Conservation (phyloP, 768 basidiomycete species). For the Lentinula edodes region DNA sequence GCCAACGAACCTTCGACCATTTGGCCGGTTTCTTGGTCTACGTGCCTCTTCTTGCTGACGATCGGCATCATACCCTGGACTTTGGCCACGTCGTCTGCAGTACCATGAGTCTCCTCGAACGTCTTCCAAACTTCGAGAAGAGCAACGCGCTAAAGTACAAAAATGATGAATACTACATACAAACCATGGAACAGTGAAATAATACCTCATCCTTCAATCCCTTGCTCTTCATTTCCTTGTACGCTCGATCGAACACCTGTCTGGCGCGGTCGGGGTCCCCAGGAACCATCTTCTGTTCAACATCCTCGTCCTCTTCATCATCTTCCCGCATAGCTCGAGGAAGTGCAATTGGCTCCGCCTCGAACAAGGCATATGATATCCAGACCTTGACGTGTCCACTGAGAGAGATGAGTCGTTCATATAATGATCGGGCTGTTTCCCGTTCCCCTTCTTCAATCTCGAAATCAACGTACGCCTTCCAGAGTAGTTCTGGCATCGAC, state of each 20-base stretch:
- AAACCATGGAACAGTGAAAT: neutral
- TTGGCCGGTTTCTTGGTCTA: conserved; percentile 80
- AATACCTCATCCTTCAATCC: conserved; percentile 83
- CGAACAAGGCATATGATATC: conserved; percentile 93
- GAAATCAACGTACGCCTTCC: conserved; percentile 97
- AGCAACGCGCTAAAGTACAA: conserved; percentile 66
- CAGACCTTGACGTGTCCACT: conserved; percentile 97
- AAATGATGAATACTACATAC: neutral
- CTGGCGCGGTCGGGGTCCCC: conserved; percentile 70
- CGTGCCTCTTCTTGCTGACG: conserved; percentile 76
- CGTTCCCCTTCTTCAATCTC: conserved; percentile 93
- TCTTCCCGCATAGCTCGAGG: conserved; percentile 64
- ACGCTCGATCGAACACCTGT: conserved; percentile 80
- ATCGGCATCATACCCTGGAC: conserved; percentile 94
- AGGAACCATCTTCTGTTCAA: conserved; percentile 58
- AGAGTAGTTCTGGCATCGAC: conserved; percentile 92
- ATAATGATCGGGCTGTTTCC: conserved; percentile 74
- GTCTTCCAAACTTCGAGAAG: conserved; percentile 93
- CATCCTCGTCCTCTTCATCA: conserved; percentile 60
- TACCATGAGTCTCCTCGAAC: conserved; percentile 82
- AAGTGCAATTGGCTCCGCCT: conserved; percentile 69
- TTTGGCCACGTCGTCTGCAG: conserved; percentile 65
- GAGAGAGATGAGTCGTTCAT: conserved; percentile 79
- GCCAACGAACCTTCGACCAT: conserved; percentile 70
- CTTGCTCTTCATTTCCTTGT: conserved; percentile 79